Evolutionary conservation across 805 yeast species (phyloP).

Genomic region (Starmerella khaoyaiensis): DNA sequence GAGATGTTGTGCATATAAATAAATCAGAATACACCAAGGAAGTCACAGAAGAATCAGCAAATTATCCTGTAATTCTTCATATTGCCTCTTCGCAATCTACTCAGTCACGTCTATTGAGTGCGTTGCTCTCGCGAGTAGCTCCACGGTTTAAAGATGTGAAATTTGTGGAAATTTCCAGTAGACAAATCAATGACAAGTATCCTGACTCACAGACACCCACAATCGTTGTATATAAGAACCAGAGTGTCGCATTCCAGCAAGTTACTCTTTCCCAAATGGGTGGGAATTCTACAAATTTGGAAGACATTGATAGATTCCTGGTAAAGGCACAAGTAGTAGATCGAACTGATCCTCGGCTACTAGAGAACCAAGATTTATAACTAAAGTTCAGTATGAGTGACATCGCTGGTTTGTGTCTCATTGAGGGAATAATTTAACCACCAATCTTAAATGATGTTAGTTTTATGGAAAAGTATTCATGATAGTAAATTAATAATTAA

Average conservation of each 20-base stretch:
- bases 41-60: constrained; percentile 67
- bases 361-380: constrained; percentile 36
- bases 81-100: constrained; percentile 47
- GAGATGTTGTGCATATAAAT: constrained; percentile 61
- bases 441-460: too few species aligned
- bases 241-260: constrained; percentile 65
- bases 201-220: constrained; percentile 91
- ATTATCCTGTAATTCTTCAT: constrained; percentile 55
- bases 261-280: constrained; percentile 73
- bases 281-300: constrained; percentile 58
- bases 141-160: constrained; percentile 65
- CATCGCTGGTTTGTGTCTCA: not conserved
- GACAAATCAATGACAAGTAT: constrained; percentile 82
- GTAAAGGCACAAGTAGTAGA: constrained; percentile 55
- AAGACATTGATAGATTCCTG: constrained; percentile 62
- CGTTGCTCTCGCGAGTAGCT: constrained; percentile 48
- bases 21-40: constrained; percentile 82
- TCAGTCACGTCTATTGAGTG: constrained; percentile 60
- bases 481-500: not conserved
- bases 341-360: constrained; percentile 53
- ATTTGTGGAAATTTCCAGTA: constrained; percentile 83
- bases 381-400: constrained; percentile 13
- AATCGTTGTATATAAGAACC: constrained; percentile 62
- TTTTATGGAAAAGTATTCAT: too few species aligned
- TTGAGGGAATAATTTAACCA: too few species aligned